Evolutionary conservation across 345 rosid genomes (phyloP), one percentile per base, ranked within the genome.

Genomic region (Noccaea caerulescens): DNA sequence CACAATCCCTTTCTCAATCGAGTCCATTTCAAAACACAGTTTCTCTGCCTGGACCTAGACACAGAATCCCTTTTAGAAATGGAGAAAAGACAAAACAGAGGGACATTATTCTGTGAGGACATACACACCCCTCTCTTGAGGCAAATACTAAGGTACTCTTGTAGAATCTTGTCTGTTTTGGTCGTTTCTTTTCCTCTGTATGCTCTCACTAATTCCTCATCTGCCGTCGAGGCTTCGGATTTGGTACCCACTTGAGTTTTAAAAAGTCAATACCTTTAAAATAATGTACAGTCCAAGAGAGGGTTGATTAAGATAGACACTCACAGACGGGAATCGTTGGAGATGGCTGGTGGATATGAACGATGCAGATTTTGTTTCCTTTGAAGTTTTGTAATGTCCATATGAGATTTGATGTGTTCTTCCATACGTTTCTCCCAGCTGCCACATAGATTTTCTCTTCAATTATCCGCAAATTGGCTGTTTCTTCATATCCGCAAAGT

Each of bases 401-500:
- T 0, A 76, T 2, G 32, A 87, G 77, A 69, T 73, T 77, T 50
- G 80, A 82, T 60, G 57, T 76, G 79, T 72, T 69, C 66, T 83
- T 81, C 39, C 76, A 82, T 43, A 82, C 77, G 1, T 57, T 72
- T 58, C 67, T 84, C 20, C 88, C 84, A 11, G 87, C 85, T 7
- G 92, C 96, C 0, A 92, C 93, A n/a, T 82, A 84, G 13, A 82
- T 76, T 80, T 80, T 85, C 37, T 86, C 91, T 12, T 87, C 87
- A 5, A 81, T 79, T 34, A 78, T 76, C 16, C 30, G 65, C 27
- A 79, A 66, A 54, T 68, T 69, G 39, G 73, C 66, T 50, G 34
- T 45, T 45, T 75, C 80, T 45, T 75, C 80, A n/a, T n/a, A n/a
- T n/a, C n/a, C n/a, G n/a, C n/a, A n/a, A n/a, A n/a, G n/a, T n/a